Evolutionary conservation across 2,329 filamentous ascomycete genomes (phyloP), one percentile per base, ranked within the genome.

Genomic region (Helicocarpus griseus): DNA sequence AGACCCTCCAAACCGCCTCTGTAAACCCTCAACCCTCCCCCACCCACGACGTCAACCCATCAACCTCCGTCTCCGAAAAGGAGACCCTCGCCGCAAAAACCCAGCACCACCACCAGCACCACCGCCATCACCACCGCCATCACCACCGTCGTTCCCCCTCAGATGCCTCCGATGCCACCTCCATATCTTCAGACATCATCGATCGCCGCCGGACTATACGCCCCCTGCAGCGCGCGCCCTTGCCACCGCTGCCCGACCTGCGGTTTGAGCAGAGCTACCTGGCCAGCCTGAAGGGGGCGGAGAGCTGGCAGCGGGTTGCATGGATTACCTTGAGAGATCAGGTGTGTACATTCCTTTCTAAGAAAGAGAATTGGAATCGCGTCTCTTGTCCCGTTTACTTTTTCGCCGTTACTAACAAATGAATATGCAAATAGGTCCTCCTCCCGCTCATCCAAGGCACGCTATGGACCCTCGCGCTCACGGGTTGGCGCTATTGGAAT

Each of bases 261-360:
- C 82, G 93, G 40, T 97, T 97, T 71, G 93, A 98, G 73, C 93
- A 98, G 78, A 96, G 90, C 76, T 98, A 98, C 69, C 79, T 98
- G 51, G 85, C 87, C 61, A 95, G 89, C 71, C 86, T 98, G 60
- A 80, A 85, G 57, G 77, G 81, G 51, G 89, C 89, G 33, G 81
- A 93, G 58, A 83, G 81, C 22, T 90, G 84, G 82, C 84, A 86
- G 73, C 81, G 82, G 66, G 80, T 98, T 29, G 77, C 80, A 6
- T 86, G 85, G 73, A 91, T 98, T 59, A 98, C 93, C 17, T 69
- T 87, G 33, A 78, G 88, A 63, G 93, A 98, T 69, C 93, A 96
- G 80, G 86, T 93, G 73, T 50, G 60, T 26, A 22, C 17, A 1
- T 13, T 35, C n/a, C 11, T 35, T 2, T 22, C n/a, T n/a, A n/a